phyloP scores from a whole-genome alignment of 306 rosid genomes.

The Ochetophila trinervis region DNA sequence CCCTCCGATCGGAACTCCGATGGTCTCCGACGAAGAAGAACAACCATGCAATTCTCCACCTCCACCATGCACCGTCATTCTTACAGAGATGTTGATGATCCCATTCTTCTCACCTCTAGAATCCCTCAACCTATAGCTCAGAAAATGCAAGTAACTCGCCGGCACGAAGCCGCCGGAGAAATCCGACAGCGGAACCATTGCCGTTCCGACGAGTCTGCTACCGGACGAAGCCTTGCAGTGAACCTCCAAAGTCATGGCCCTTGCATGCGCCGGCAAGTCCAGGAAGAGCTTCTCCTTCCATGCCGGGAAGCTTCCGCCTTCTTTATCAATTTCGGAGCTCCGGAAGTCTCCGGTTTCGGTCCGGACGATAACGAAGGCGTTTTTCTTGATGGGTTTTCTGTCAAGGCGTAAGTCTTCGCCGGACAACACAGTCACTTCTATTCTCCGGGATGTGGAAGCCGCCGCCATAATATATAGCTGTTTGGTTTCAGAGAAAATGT shows the following conservation, averaged over 20 bases:
- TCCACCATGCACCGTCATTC: slow-evolving; percentile 25
- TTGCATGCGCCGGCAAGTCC: slow-evolving; percentile 44
- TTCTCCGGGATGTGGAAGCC: slow-evolving; percentile 12
- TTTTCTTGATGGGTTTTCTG: slow-evolving; percentile 32
- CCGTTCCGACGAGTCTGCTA: slow-evolving; percentile 36
- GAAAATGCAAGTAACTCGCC: slow-evolving; percentile 49
- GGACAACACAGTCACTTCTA: slow-evolving; percentile 58
- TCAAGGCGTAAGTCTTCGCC: slow-evolving; percentile 46
- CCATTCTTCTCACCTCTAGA: slow-evolving; percentile 55
- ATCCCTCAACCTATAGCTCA: slow-evolving; percentile 77
- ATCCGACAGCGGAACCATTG: slow-evolving; percentile 49
- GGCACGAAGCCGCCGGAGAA: slow-evolving; percentile 44
- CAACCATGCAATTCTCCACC: neutral
- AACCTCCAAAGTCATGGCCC: slow-evolving; percentile 37
- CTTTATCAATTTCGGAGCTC: slow-evolving; percentile 29
- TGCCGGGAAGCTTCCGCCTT: slow-evolving; percentile 47
- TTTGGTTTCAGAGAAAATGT: neutral
- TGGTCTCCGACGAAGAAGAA: neutral
- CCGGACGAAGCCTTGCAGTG: slow-evolving; percentile 39
- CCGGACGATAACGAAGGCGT: slow-evolving; percentile 43
- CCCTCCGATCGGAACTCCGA: slow-evolving; percentile 11
- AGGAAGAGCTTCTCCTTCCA: slow-evolving; percentile 58
- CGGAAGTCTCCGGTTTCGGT: slow-evolving; percentile 4
- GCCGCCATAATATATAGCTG: too few species aligned
- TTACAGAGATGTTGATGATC: slow-evolving; percentile 59